Percentiles rank a stretch among this genome's conserved stretches.
Evolutionary conservation across 768 basidiomycete species (phyloP).

Genomic region (Auriculariales sp.): DNA sequence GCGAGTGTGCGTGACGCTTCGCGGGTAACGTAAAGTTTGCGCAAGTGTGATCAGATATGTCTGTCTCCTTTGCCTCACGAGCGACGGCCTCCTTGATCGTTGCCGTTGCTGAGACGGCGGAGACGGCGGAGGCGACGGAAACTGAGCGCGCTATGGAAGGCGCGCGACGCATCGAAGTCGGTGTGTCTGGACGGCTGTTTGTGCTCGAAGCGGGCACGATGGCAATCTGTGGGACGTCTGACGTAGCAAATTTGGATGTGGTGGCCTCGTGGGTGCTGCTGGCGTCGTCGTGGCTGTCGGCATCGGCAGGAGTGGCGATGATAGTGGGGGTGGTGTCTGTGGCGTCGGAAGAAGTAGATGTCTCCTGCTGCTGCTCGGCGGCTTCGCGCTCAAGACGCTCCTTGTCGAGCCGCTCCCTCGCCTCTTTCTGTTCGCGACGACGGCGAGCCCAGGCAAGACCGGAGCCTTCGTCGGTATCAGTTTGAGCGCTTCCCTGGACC

Average conservation of each 20-base stretch:
- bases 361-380: constrained; percentile 9
- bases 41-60: constrained; percentile 2
- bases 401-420: constrained; percentile 25
- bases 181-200: constrained; percentile 2
- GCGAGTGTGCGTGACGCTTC: neutral
- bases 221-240: constrained; percentile 5
- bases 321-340: neutral
- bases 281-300: constrained; percentile 7
- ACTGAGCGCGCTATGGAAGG: neutral
- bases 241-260: constrained; percentile 6
- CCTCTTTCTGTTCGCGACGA: constrained; percentile 38
- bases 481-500: constrained; percentile 17
- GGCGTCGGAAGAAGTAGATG: constrained; percentile 13
- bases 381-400: constrained; percentile 20
- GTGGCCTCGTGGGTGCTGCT: constrained; percentile 1
- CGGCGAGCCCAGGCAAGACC: constrained; percentile 74
- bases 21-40: neutral
- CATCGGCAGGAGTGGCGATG: neutral
- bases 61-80: neutral
- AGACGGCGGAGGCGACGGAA: neutral
- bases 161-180: neutral
- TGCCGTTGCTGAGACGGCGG: neutral
- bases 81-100: neutral
- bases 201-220: constrained; percentile 3
- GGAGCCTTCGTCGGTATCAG: constrained; percentile 66